Evolutionary conservation across 2,329 filamentous ascomycete species (phyloP).

Genomic region (Beauveria sp.): DNA sequence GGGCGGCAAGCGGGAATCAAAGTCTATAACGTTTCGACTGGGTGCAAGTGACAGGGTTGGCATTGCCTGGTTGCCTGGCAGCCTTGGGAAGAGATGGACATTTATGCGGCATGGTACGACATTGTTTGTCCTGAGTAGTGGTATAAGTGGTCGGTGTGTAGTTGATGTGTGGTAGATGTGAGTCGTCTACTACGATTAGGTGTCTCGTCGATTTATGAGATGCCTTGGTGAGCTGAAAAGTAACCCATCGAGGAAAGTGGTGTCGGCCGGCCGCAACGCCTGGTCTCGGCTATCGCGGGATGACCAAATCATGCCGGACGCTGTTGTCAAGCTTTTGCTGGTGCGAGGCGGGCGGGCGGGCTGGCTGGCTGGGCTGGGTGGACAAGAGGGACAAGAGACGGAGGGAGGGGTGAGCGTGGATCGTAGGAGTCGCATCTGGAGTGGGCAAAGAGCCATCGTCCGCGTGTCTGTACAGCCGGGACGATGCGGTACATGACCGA

Average conservation of each 20-base stretch:
- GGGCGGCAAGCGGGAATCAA: neutral
- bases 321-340: neutral
- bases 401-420: neutral
- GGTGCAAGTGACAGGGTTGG: neutral
- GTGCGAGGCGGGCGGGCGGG: neutral
- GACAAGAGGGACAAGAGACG: neutral
- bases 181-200: neutral
- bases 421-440: neutral
- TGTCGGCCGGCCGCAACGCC: neutral
- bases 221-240: conserved; percentile 7
- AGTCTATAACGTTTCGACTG: neutral
- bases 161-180: neutral
- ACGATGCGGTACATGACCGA: conserved; percentile 11
- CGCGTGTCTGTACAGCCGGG: neutral
- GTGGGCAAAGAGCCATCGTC: neutral
- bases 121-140: neutral
- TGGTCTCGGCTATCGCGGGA: conserved; percentile 11
- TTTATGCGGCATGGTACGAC: neutral
- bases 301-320: neutral
- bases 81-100: neutral
- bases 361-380: neutral
- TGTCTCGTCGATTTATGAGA: neutral
- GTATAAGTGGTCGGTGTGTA: no score
- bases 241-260: neutral
- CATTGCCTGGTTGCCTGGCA: neutral